These are phyloP conservation scores for Carex cristatella DNA, from an alignment of 176 grass and related monocot genomes.

Conservation along the genomic window DNA sequence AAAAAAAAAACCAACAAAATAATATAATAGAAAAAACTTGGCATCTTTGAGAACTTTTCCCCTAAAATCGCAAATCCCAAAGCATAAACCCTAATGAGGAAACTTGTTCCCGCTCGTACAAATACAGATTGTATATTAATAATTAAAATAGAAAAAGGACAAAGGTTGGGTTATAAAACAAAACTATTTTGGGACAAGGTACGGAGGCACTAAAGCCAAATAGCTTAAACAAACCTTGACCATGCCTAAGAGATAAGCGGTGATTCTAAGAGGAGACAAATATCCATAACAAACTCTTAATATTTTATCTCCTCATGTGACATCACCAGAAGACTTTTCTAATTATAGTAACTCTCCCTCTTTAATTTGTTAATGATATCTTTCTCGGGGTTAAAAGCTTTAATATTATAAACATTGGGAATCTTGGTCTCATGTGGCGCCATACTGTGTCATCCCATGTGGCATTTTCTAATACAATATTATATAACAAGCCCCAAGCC, in stretches of 20 bases:
- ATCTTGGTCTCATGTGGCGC: background rate
- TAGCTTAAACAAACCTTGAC: conserved; percentile 26
- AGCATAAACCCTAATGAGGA: background rate
- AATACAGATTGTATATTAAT: background rate
- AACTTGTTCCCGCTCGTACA: conserved; percentile 4
- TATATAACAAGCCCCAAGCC: no score
- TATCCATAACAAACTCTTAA: conserved; percentile 19
- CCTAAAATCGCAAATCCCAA: conserved; percentile 18
- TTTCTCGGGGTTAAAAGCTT: background rate
- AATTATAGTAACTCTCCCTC: conserved; percentile 9
- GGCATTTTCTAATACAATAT: background rate
- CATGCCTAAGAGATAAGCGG: background rate
- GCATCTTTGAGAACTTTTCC: background rate
- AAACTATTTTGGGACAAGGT: conserved; percentile 3
- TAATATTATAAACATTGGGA: background rate
- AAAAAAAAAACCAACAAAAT: background rate
- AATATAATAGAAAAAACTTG: background rate
- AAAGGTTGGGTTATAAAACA: background rate
- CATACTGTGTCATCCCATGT: background rate
- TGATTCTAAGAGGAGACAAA: conserved; percentile 7
- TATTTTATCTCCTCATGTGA: conserved; percentile 2
- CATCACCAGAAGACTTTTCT: conserved; percentile 19
- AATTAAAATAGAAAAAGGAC: background rate
- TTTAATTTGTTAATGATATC: conserved; percentile 17
- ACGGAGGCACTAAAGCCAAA: conserved; percentile 23